Conservation (phyloP, 2,329 filamentous ascomycete species). For the Lachnellula suecica region DNA sequence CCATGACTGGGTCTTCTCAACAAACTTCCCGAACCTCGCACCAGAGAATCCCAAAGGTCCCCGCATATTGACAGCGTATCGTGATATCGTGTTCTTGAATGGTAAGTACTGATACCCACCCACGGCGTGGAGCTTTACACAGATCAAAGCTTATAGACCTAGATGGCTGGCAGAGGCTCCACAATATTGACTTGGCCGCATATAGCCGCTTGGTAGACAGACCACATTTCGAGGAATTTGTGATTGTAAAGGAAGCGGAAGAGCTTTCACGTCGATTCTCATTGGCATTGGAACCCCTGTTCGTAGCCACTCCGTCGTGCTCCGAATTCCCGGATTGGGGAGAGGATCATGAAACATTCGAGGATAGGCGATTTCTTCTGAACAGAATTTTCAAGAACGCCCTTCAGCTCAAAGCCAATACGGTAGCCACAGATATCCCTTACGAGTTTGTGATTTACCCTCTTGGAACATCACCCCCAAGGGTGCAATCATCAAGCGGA, state of each 20-base stretch:
- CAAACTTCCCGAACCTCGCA: slow-evolving; percentile 12
- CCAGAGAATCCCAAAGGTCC: not conserved
- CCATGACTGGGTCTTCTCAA: slow-evolving; percentile 15
- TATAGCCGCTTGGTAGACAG: slow-evolving; percentile 2
- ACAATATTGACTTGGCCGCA: slow-evolving; percentile 13
- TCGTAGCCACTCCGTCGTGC: not conserved
- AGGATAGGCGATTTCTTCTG: slow-evolving; percentile 10
- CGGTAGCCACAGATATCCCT: slow-evolving; percentile 4
- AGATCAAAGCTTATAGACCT: not conserved
- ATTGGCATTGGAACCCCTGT: slow-evolving; percentile 9
- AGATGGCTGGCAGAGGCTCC: slow-evolving; percentile 10
- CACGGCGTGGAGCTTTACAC: not conserved
- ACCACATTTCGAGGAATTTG: not conserved
- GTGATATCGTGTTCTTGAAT: slow-evolving; percentile 1
- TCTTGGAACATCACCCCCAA: not conserved
- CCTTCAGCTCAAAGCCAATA: slow-evolving; percentile 11
- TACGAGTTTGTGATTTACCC: slow-evolving; percentile 17
- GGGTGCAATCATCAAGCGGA: no score
- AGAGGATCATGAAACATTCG: not conserved
- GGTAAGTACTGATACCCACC: not conserved
- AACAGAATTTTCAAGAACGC: slow-evolving; percentile 16
- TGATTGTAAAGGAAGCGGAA: slow-evolving; percentile 5
- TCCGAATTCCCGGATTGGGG: not conserved
- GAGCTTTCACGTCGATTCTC: slow-evolving; percentile 3
- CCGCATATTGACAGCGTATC: slow-evolving; percentile 9